phyloP scores from a whole-genome alignment of 768 basidiomycete species.

The Tubosaeta sp. region DNA sequence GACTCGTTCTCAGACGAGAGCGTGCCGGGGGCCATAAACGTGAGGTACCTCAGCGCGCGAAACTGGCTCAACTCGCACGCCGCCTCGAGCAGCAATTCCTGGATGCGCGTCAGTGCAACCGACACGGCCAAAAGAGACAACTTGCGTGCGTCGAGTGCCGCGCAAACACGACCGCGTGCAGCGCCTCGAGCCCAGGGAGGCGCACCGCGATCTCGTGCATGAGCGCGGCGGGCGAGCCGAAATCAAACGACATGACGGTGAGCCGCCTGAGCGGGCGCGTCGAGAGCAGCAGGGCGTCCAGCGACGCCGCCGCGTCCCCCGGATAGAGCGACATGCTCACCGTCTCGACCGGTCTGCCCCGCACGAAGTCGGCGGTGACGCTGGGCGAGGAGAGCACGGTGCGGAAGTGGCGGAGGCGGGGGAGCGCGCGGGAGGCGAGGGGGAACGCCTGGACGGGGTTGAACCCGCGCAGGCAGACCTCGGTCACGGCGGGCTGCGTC shows the following conservation, averaged over 20 bases:
- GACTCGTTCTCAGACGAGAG: conserved; percentile 37
- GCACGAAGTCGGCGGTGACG: conserved; percentile 43
- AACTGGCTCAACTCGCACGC: conserved; percentile 41
- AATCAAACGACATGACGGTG: conserved; percentile 58
- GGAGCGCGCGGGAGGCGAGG: conserved; percentile 41
- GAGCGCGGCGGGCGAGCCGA: conserved; percentile 39
- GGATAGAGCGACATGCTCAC: conserved; percentile 53
- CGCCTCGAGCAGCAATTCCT: conserved; percentile 43
- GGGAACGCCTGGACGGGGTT: conserved; percentile 36
- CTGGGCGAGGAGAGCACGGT: conserved; percentile 49
- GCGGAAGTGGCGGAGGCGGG: conserved; percentile 46
- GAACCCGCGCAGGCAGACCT: conserved; percentile 55
- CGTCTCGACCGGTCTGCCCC: conserved; percentile 44
- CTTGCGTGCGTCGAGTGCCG: conserved; percentile 46
- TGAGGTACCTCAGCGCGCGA: conserved; percentile 45
- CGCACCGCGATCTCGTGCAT: conserved; percentile 45
- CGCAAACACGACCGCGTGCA: conserved; percentile 57
- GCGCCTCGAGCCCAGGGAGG: conserved; percentile 49
- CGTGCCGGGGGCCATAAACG: conserved; percentile 50
- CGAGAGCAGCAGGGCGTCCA: conserved; percentile 42
- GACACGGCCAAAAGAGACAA: neutral
- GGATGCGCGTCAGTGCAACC: neutral
- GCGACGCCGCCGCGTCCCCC: conserved; percentile 34
- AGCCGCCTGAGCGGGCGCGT: conserved; percentile 42
- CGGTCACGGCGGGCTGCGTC: conserved; percentile 42